A percentile compares a stretch with the other conserved stretches of the same genome.
phyloP scores from a whole-genome alignment of 768 basidiomycete genomes.

The Lyophyllum shimeji region DNA sequence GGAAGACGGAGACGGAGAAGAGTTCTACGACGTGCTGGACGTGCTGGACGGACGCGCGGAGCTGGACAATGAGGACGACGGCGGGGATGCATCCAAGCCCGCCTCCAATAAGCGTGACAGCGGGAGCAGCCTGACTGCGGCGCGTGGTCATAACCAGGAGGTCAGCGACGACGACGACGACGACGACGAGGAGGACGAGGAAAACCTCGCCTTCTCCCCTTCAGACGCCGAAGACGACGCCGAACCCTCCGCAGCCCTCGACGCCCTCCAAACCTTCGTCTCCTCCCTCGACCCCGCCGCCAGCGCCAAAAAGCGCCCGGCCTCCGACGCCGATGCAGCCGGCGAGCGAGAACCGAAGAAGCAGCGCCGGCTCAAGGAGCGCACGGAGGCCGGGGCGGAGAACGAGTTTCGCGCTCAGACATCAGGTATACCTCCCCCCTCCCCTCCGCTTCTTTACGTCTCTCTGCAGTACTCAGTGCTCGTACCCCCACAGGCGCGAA shows the following conservation, averaged over 20 bases:
- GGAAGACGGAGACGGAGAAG: constrained; percentile 44
- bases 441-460: neutral
- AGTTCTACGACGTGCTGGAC: constrained; percentile 65
- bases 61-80: constrained; percentile 39
- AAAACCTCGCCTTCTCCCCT: constrained; percentile 42
- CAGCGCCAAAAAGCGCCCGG: constrained; percentile 71
- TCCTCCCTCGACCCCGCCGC: constrained; percentile 58
- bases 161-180: constrained; percentile 13
- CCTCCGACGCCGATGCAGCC: constrained; percentile 31
- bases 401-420: constrained; percentile 71
- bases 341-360: constrained; percentile 37
- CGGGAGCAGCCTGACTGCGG: neutral
- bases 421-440: constrained; percentile 36
- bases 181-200: constrained; percentile 44
- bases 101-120: neutral
- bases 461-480: neutral
- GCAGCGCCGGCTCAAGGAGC: constrained; percentile 59
- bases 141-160: neutral
- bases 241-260: constrained; percentile 60
- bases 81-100: constrained; percentile 23
- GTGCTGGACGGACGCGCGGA: constrained; percentile 64
- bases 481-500: constrained; percentile 42
- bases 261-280: constrained; percentile 72
- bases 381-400: constrained; percentile 77
- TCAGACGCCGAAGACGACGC: constrained; percentile 50